Percentiles rank a stretch among this genome's conserved stretches.
Conservation (phyloP, 2,329 filamentous ascomycete species). For the Pseudogymnoascus sp. region DNA sequence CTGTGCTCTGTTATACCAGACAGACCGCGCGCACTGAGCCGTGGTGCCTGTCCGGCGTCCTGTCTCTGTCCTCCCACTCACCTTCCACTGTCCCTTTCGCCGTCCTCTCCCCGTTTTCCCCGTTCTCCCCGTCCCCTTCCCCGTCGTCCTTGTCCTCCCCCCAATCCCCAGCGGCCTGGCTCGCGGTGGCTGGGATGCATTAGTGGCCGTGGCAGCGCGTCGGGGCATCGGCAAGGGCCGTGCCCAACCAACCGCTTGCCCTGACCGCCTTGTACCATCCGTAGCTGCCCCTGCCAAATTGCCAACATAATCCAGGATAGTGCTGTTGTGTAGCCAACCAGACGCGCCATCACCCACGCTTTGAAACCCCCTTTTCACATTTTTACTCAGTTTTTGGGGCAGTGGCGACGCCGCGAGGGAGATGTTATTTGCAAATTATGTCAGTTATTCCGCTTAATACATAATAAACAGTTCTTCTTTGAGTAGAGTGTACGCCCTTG, state of each 20-base stretch:
- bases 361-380: slow-evolving; percentile 2
- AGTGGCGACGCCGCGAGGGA: neutral
- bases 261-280: neutral
- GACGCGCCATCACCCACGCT: neutral
- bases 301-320: neutral
- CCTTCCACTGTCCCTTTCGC: neutral
- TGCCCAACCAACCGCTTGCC: neutral
- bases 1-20: neutral
- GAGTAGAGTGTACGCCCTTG: neutral
- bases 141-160: neutral
- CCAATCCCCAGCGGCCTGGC: neutral
- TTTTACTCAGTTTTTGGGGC: neutral
- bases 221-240: slow-evolving; percentile 4
- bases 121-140: neutral
- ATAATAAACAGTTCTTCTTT: neutral
- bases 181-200: slow-evolving; percentile 6
- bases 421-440: neutral
- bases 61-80: neutral
- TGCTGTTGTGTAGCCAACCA: slow-evolving; percentile 1
- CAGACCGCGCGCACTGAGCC: neutral
- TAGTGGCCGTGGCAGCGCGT: slow-evolving; percentile 4
- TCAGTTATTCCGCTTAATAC: neutral
- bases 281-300: neutral
- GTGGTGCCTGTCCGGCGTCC: neutral
- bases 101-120: neutral